Percentiles rank a stretch among this genome's conserved stretches.
Conservation (phyloP, 2,329 filamentous ascomycete species). For the Alternaria rosae region DNA sequence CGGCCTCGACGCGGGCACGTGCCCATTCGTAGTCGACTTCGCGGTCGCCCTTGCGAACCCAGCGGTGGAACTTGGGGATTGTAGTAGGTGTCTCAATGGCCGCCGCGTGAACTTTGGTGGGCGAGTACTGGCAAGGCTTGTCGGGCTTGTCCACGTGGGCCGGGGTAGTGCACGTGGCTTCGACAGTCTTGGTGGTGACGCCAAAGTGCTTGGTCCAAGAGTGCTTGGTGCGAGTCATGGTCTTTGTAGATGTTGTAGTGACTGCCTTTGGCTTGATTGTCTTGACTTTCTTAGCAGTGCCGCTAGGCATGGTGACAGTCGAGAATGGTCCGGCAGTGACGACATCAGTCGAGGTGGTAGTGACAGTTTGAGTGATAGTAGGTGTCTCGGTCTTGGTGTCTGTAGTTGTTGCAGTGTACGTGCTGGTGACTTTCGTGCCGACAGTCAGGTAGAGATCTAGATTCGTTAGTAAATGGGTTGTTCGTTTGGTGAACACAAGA, state of each 20-base stretch:
- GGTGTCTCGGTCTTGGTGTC: slow-evolving; percentile 42
- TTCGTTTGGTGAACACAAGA: slow-evolving; percentile 16
- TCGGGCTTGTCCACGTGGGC: slow-evolving; percentile 39
- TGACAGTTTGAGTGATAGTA: slow-evolving; percentile 29
- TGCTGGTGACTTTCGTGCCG: slow-evolving; percentile 43
- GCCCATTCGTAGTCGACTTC: slow-evolving; percentile 45
- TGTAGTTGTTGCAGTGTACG: slow-evolving; percentile 44
- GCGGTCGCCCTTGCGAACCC: slow-evolving; percentile 36
- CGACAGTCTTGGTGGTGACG: slow-evolving; percentile 46
- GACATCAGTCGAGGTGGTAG: slow-evolving; percentile 33
- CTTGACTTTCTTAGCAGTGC: slow-evolving; percentile 42
- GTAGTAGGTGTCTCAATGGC: slow-evolving; percentile 39
- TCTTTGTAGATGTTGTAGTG: slow-evolving; percentile 34
- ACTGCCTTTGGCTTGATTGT: slow-evolving; percentile 42
- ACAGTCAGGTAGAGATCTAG: slow-evolving; percentile 44
- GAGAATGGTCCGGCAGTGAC: slow-evolving; percentile 37
- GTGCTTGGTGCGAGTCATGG: slow-evolving; percentile 37
- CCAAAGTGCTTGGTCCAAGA: slow-evolving; percentile 35
- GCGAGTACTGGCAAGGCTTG: slow-evolving; percentile 46
- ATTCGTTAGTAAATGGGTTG: slow-evolving; percentile 3
- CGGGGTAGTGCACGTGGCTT: slow-evolving; percentile 49
- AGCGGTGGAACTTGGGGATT: slow-evolving; percentile 30
- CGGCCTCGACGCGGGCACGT: slow-evolving; percentile 45
- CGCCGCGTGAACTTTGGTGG: slow-evolving; percentile 43
- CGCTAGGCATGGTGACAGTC: slow-evolving; percentile 43